Base-by-base conservation (phyloP, 805 yeast species). In the Limtongia smithiae region DNA sequence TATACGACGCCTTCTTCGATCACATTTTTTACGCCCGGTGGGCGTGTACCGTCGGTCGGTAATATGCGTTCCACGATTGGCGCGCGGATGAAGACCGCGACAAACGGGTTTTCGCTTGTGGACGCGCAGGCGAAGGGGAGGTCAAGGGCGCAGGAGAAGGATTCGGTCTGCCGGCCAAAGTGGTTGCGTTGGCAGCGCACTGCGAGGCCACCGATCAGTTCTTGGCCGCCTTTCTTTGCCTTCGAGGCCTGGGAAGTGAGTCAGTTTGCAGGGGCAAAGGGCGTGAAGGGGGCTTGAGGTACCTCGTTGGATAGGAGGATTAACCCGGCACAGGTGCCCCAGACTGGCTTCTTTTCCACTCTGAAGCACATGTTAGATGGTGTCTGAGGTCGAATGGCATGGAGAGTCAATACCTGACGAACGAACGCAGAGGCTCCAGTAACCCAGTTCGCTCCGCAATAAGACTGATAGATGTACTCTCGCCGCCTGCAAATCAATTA, bases 241-340 rank as follows among this genome's bases (percentile, higher is more conserved):
- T 80, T 82, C 60, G 78, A 75, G 14, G 72, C 68, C 32, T 82
- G 69, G 6, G 17, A 5, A n/a, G 1, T 11, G 8, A 28, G n/a
- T 38, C 9, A 25, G 28, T 25, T 7, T 25, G 9, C n/a, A n/a
- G n/a, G n/a, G n/a, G n/a, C n/a, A n/a, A n/a, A n/a, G n/a, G n/a
- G n/a, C n/a, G n/a, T n/a, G n/a, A n/a, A n/a, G n/a, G n/a, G n/a
- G n/a, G n/a, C n/a, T n/a, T n/a, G n/a, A n/a, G n/a, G 28, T 46
- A 40, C 73, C 71, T 54, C 51, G 47, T 74, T 70, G 6, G 89
- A 75, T 21, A 85, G 68, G 55, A 84, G 73, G 44, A 85, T 85
- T 58, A 85, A 68, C 2, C 94, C 94, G 2, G 94, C 94, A 66
- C 94, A 85, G 0, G 94, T 85, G 0, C 94, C 94, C 94, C 94